Evolutionary conservation across 2,329 filamentous ascomycete genomes (phyloP).

Genomic region (Didymella segeticola): DNA sequence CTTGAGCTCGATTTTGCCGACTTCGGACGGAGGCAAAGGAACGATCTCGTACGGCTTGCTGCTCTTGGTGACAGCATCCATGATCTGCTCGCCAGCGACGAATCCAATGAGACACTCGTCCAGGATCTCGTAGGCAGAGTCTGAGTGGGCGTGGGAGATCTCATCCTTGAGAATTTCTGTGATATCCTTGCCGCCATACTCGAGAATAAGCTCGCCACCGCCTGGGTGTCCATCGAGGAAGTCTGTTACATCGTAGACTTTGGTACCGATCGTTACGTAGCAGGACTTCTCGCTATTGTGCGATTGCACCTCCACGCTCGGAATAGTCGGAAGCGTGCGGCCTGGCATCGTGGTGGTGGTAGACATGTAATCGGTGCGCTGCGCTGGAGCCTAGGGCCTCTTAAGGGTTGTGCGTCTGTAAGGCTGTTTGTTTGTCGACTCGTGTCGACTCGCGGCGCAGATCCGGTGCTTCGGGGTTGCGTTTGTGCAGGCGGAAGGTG

Average conservation of each 20-base stretch:
- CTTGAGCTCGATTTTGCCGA: slow-evolving; percentile 58
- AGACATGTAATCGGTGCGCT: slow-evolving; percentile 21
- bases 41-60: slow-evolving; percentile 58
- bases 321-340: slow-evolving; percentile 82
- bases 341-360: slow-evolving; percentile 72
- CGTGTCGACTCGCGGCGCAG: neutral
- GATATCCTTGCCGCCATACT: slow-evolving; percentile 89
- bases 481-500: neutral
- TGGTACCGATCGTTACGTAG: slow-evolving; percentile 88
- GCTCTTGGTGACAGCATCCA: slow-evolving; percentile 59
- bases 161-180: slow-evolving; percentile 81
- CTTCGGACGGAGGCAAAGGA: slow-evolving; percentile 58
- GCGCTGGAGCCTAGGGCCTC: neutral
- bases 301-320: slow-evolving; percentile 77
- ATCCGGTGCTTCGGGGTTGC: neutral
- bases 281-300: slow-evolving; percentile 84
- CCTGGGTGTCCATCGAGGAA: slow-evolving; percentile 92
- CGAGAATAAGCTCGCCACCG: slow-evolving; percentile 83
- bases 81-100: slow-evolving; percentile 66
- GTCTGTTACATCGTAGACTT: slow-evolving; percentile 93
- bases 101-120: slow-evolving; percentile 88
- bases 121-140: slow-evolving; percentile 93
- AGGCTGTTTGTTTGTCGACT: neutral
- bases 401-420: neutral
- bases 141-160: slow-evolving; percentile 83